Evolutionary conservation across 257 asterid genomes (phyloP).

Genomic region (Penstemon eatonii): DNA sequence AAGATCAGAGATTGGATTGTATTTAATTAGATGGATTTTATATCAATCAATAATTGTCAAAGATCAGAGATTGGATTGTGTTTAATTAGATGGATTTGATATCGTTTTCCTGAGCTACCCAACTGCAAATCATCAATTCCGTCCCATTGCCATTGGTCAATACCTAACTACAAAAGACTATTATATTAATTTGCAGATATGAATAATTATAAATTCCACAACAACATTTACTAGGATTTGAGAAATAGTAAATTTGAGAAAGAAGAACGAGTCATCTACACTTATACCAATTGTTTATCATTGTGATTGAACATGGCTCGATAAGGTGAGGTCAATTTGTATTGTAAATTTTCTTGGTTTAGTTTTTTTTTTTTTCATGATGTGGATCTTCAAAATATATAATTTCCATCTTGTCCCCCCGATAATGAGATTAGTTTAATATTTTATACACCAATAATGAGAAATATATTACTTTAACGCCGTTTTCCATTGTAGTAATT

Average conservation of each 20-base stretch:
- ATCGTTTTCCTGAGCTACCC: too few species aligned
- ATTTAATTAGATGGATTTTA: too few species aligned
- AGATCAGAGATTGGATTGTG: too few species aligned
- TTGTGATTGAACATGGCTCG: not conserved
- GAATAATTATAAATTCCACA: too few species aligned
- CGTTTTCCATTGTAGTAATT: not conserved
- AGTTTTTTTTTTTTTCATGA: not conserved
- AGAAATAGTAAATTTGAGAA: not conserved
- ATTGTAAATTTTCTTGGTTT: too few species aligned
- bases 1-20: too few species aligned
- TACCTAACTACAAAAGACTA: too few species aligned
- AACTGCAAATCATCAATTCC: too few species aligned
- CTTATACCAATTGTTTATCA: not conserved
- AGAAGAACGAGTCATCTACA: not conserved
- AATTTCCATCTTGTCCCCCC: conserved; percentile 18
- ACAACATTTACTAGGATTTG: not conserved
- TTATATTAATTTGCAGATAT: not conserved
- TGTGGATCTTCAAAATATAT: not conserved
- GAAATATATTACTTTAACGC: conserved; percentile 8
- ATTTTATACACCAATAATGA: not conserved
- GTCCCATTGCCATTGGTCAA: conserved; percentile 26
- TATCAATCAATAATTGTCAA: too few species aligned
- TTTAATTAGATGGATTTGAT: too few species aligned
- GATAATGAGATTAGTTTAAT: not conserved
- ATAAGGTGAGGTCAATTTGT: not conserved